Percentiles rank a stretch among this genome's conserved stretches.
phyloP scores from a whole-genome alignment of 441 rosid species.

The Lepidium campestre region DNA sequence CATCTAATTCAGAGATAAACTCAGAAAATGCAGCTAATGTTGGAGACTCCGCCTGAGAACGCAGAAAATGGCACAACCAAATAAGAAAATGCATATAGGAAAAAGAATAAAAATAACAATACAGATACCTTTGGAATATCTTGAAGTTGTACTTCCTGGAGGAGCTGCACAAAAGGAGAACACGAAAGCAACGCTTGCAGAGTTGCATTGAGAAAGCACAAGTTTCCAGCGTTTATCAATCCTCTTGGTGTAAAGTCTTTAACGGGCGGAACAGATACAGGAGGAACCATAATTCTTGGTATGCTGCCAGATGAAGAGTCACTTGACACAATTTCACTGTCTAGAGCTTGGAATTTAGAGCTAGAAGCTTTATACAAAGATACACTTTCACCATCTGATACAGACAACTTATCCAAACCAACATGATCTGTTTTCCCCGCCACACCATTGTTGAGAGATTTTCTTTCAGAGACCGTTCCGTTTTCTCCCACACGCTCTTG shows the following conservation, averaged over 20 bases:
- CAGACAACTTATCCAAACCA: constrained; percentile 27
- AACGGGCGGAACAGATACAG: constrained; percentile 32
- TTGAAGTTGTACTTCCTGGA: constrained; percentile 53
- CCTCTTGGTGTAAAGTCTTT: constrained; percentile 65
- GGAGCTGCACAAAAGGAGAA: constrained; percentile 76
- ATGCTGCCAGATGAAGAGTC: constrained; percentile 21
- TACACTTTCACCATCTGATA: constrained; percentile 38
- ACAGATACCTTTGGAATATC: constrained; percentile 54
- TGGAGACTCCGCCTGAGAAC: constrained; percentile 63
- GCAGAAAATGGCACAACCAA: constrained; percentile 16
- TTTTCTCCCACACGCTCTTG: constrained; percentile 33
- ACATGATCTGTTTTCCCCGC: constrained; percentile 29
- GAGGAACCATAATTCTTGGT: constrained; percentile 31
- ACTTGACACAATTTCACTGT: constrained; percentile 29
- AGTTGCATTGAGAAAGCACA: constrained; percentile 89
- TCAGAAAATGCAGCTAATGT: constrained; percentile 70
- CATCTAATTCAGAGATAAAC: constrained; percentile 64
- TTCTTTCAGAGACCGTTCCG: constrained; percentile 34
- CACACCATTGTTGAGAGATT: constrained; percentile 40
- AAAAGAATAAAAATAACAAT: neutral
- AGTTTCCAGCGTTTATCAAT: constrained; percentile 72
- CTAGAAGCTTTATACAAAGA: constrained; percentile 30
- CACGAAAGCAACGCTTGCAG: constrained; percentile 86
- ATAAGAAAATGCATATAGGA: neutral
- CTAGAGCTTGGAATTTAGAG: constrained; percentile 49